These are phyloP conservation scores for Somion occarium DNA, from an alignment of 1,284 basidiomycete species.

Conservation along the genomic window DNA sequence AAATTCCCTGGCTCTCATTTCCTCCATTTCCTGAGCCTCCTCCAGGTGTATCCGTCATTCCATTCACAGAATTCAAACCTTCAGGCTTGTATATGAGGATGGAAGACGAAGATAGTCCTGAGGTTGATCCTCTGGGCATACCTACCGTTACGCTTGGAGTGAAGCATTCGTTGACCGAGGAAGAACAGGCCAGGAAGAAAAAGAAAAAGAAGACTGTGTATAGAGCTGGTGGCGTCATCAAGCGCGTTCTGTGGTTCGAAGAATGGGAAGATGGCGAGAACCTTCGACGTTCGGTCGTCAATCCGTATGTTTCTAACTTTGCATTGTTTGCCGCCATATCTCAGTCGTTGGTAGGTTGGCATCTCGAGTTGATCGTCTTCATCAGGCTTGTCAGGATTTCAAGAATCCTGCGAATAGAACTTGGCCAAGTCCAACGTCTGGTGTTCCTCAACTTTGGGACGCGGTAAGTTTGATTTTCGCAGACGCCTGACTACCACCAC, in stretches of 20 bases:
- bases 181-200: slow-evolving; percentile 41
- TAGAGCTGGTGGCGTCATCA: slow-evolving; percentile 15
- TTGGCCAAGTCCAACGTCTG: slow-evolving; percentile 42
- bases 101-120: slow-evolving; percentile 31
- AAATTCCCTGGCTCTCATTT: slow-evolving; percentile 30
- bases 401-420: slow-evolving; percentile 33
- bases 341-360: slow-evolving; percentile 28
- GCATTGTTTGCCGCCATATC: not conserved
- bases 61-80: slow-evolving; percentile 59
- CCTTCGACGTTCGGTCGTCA: slow-evolving; percentile 28
- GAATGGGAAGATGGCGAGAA: slow-evolving; percentile 58
- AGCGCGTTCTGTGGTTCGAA: slow-evolving; percentile 52
- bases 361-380: slow-evolving; percentile 47
- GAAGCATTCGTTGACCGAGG: slow-evolving; percentile 40
- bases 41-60: slow-evolving; percentile 45
- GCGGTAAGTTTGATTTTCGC: slow-evolving; percentile 38
- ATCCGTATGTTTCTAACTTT: slow-evolving; percentile 37
- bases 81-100: slow-evolving; percentile 45
- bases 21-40: slow-evolving; percentile 60
- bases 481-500: not conserved
- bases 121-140: slow-evolving; percentile 58
- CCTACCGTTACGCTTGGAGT: slow-evolving; percentile 54
- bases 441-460: slow-evolving; percentile 54
- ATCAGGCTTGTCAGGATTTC: slow-evolving; percentile 54
- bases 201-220: slow-evolving; percentile 28